Percentiles rank a stretch among this genome's conserved stretches.
Conservation (phyloP, 2,329 filamentous ascomycete genomes). For the Hypoxylon rubiginosum region DNA sequence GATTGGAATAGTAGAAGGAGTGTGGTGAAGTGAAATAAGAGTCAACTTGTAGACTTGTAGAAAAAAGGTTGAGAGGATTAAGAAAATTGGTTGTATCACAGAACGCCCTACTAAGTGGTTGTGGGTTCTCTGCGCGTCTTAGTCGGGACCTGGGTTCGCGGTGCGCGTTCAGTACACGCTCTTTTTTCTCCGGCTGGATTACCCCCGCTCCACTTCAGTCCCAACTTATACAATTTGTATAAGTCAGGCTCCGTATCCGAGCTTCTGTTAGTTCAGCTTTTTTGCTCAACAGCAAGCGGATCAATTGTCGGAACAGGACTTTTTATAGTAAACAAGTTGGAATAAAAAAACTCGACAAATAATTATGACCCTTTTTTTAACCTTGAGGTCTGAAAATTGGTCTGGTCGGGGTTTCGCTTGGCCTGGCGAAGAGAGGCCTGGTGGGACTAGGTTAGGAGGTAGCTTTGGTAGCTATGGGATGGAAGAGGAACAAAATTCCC, state of each 20-base stretch:
- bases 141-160: constrained; percentile 43
- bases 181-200: constrained; percentile 33
- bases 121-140: constrained; percentile 44
- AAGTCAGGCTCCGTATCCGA: constrained; percentile 33
- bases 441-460: no score
- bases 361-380: constrained; percentile 16
- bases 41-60: constrained; percentile 39
- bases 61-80: constrained; percentile 38
- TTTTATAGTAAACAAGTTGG: constrained; percentile 15
- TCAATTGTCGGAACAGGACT: background rate
- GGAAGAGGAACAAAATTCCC: constrained; percentile 7
- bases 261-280: constrained; percentile 2
- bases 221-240: constrained; percentile 21
- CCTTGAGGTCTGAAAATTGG: constrained; percentile 28
- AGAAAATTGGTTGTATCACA: constrained; percentile 39
- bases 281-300: no score
- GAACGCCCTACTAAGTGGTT: constrained; percentile 36
- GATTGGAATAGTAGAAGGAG: constrained; percentile 22
- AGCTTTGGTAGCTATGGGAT: constrained; percentile 3
- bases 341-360: background rate
- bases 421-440: constrained; percentile 24
- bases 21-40: constrained; percentile 21
- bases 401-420: constrained; percentile 26
- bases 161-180: constrained; percentile 43
- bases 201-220: constrained; percentile 34